Evolutionary conservation across 1,284 basidiomycete genomes (phyloP), one percentile per base, ranked within the genome.

Genomic region (Tausonia pullulans): DNA sequence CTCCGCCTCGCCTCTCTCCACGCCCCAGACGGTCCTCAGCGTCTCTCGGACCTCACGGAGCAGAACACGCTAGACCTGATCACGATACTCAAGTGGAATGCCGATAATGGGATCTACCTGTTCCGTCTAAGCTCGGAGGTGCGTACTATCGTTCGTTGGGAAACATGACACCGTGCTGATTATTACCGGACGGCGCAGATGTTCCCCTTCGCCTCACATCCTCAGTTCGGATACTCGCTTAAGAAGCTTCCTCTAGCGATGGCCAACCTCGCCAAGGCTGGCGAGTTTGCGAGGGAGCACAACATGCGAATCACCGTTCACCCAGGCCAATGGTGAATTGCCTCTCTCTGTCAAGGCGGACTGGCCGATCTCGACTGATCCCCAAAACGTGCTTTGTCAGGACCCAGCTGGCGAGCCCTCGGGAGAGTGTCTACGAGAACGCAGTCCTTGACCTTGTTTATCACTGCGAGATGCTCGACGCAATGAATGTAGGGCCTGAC

Each of bases 191-290:
- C 11, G 6, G 11, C 11, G 52, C 89, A 92, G 69, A 86, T 95
- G 81, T 94, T 95, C 73, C 91, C 92, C 1, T 95, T 88, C 70
- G 90, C 90, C 0, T 89, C 88, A 2, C 92, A 95, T 70, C 80
- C 78, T 9, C 81, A 80, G 52, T 84, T 90, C 69, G 90, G 90
- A 0, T 95, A 95, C 74, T 81, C 83, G 40, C 80, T 95, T 44
- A 83, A 52, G 73, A 75, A 10, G 69, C 56, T 64, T 13, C 67
- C 65, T 14, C 73, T 72, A 51, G 74, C 73, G 0, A 78, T 61
- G 39, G 70, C 67, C 49, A 70, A 70, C 55, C 58, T 74, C 59
- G 71, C 69, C 51, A 72, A 71, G 14, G 83, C 84, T 1, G 92
- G 92, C 0, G 82, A 81, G 39, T 79, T 92, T 13, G 90, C 90